Evolutionary conservation across 2,329 filamentous ascomycete genomes (phyloP), one percentile per base, ranked within the genome.

Genomic region (Seiridium cupressi): DNA sequence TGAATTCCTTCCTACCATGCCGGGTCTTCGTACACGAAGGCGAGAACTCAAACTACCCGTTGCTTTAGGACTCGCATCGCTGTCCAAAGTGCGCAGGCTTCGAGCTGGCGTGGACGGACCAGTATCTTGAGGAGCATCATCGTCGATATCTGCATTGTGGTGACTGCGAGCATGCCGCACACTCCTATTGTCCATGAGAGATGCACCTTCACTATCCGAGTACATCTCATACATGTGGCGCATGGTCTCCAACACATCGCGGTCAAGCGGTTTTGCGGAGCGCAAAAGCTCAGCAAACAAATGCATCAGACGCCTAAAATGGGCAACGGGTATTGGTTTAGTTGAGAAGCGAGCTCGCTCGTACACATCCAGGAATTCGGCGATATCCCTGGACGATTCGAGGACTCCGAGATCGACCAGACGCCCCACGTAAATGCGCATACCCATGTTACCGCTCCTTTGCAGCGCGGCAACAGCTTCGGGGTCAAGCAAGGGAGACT

Each of bases 301-400:
- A 60, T 87, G 84, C 92, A 97, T 97, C 36, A 97, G 79, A 31
- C 83, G 77, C 44, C 90, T 83, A 71, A 99, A 98, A 56, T 89
- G 83, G 0, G 76, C 69, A 66, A 93, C 89, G 3, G 85, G 83
- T 3, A 97, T 78, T 1, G 89, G 84, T 4, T 80, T 78, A 0
- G 84, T 85, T 2, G 91, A 93, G 76, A 96, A 99, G 46, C 94
- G 88, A 3, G 93, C 92, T 60, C 85, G 81, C 76, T 98, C 95
- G 75, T 97, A 99, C 26, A 85, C 78, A 1, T 82, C 75, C 26
- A 97, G 76, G 70, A 98, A 99, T 63, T 73, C 86, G 72, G 65
- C 81, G 65, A 72, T 88, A 2, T 63, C 51, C 51, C 65, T 62
- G 55, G 76, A 69, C 26, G 71, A 69, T 34, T 51, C 35, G n/a